phyloP scores from a whole-genome alignment of 352 stramenopile genomes.

The Phytophthora ohioensis region DNA sequence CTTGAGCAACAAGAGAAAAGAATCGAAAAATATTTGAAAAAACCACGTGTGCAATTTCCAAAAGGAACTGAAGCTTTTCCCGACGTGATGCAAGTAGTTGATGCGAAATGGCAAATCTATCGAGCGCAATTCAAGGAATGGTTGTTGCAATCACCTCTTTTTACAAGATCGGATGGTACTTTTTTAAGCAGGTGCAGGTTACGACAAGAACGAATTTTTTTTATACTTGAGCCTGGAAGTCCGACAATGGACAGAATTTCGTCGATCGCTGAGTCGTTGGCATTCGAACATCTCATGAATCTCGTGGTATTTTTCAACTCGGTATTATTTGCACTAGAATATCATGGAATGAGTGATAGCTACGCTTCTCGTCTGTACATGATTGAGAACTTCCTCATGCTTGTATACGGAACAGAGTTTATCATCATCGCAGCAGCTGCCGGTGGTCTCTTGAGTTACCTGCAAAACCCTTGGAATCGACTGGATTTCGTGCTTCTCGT shows the following conservation, averaged over 20 bases:
- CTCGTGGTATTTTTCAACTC: constrained; percentile 78
- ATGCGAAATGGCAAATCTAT: constrained; percentile 48
- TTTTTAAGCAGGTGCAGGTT: constrained; percentile 70
- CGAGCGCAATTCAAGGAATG: constrained; percentile 24
- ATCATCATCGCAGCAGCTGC: constrained; percentile 64
- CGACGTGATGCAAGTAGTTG: constrained; percentile 59
- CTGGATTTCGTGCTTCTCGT: constrained; percentile 80
- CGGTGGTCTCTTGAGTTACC: constrained; percentile 67
- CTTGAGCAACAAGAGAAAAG: constrained; percentile 39
- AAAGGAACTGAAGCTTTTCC: constrained; percentile 66
- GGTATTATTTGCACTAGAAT: constrained; percentile 80
- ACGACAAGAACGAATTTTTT: constrained; percentile 72
- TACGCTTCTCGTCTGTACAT: constrained; percentile 72
- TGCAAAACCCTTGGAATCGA: constrained; percentile 86
- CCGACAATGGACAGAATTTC: constrained; percentile 60
- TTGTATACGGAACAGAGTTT: constrained; percentile 79
- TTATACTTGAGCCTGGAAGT: constrained; percentile 60
- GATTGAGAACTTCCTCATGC: constrained; percentile 72
- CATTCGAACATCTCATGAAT: constrained; percentile 87
- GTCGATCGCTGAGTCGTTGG: constrained; percentile 55
- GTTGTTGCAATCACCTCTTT: constrained; percentile 59
- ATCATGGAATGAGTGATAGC: constrained; percentile 66
- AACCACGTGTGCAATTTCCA: constrained; percentile 63
- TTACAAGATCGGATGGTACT: constrained; percentile 61
- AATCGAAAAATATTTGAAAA: constrained; percentile 55